Evolutionary conservation across 164 flowering plant species (phyloP), one percentile per base, ranked within the genome.

Genomic region (Annona cherimola): DNA sequence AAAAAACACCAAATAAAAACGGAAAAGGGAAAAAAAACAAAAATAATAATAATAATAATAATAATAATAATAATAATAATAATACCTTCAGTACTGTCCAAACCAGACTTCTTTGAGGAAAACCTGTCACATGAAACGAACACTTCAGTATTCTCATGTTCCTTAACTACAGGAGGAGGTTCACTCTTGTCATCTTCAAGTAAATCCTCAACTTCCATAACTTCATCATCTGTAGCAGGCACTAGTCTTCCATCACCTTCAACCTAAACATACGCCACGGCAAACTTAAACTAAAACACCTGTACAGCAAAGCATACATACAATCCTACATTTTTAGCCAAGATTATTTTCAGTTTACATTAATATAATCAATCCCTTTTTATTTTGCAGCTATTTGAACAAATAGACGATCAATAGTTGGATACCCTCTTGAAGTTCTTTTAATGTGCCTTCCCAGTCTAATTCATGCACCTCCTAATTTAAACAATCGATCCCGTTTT

Each of bases 151-250:
- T 79, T 81, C 45, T 70, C 78, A 19, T 73, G 61, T 40, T 85
- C 87, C 4, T 74, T 61, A 77, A 81, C 75, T 67, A 71, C 69
- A 77, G 61, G 76, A 55, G 71, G 72, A 72, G 81, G 83, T 66
- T 35, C 69, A 9, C 9, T 50, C 72, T 83, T 88, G 18, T 82
- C 89, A 73, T 82, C 85, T 70, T 81, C 87, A 74, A 91, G 86
- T 74, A 91, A 78, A 67, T 87, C 88, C 70, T 88, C 90, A 74
- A 90, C 93, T 81, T 84, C 90, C 87, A 88, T 84, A 74, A 93
- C 79, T 80, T 91, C 98, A 75, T 94, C 96, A 79, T 94, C 73
- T 57, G 77, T 75, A 64, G 77, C 77, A 54, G 77, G 77, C 9
- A 75, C 55, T 64, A 75, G 39, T 63, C 69, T 75, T 19, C 77